Conservation (phyloP, 139 green algal genomes). For the Spirogloea muscicola region DNA sequence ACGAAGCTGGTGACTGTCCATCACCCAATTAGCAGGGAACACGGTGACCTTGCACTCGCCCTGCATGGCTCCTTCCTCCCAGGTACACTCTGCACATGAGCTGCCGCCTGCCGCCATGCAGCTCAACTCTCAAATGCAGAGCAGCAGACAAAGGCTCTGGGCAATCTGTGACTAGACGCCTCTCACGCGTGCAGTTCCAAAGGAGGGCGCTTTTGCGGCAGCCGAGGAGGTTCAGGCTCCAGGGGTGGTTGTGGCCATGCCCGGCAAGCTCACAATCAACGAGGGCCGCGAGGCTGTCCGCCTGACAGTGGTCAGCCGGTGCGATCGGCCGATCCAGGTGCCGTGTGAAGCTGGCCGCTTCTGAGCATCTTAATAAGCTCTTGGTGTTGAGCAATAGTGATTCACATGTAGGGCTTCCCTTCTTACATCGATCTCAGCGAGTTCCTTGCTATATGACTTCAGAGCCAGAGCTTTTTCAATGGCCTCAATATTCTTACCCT, state of each 20-base stretch:
- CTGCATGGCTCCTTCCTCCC: slow-evolving; percentile 51
- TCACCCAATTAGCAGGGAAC: slow-evolving; percentile 40
- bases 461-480: too few species aligned
- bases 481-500: too few species aligned
- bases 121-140: too few species aligned
- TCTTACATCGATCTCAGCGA: too few species aligned
- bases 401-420: too few species aligned
- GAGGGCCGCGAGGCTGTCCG: slow-evolving; percentile 13
- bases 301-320: slow-evolving; percentile 44
- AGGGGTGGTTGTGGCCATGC: slow-evolving; percentile 3
- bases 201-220: background rate
- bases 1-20: slow-evolving; percentile 58
- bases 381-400: too few species aligned
- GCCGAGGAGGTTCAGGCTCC: slow-evolving; percentile 12
- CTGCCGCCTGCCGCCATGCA: too few species aligned
- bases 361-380: too few species aligned
- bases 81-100: slow-evolving; percentile 19
- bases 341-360: background rate
- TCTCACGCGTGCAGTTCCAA: background rate
- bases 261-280: slow-evolving; percentile 37
- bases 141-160: too few species aligned
- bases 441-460: too few species aligned
- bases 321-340: slow-evolving; percentile 52
- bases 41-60: slow-evolving; percentile 51
- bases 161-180: too few species aligned